Conservation (phyloP, 2,329 filamentous ascomycete genomes). For the Fusarium lateritium region DNA sequence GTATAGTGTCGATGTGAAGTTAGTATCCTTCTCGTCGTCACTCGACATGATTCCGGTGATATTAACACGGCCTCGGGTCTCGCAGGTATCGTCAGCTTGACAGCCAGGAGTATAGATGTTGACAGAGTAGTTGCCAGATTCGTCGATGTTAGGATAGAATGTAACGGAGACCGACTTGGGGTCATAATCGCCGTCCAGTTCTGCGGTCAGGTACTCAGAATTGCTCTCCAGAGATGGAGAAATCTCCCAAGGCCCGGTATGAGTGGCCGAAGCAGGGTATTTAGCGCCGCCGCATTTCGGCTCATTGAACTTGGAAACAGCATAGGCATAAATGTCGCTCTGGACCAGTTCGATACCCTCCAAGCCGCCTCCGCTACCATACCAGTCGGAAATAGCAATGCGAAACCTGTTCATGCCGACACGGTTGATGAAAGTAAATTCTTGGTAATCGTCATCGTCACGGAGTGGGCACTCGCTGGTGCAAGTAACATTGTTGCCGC, state of each 20-base stretch:
- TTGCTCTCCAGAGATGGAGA: conserved; percentile 77
- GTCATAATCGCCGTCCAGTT: conserved; percentile 69
- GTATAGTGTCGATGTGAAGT: conserved; percentile 75
- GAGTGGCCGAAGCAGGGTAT: conserved; percentile 74
- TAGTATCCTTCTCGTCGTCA: conserved; percentile 58
- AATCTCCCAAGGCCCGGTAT: conserved; percentile 81
- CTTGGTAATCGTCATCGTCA: conserved; percentile 79
- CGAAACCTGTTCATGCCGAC: conserved; percentile 91
- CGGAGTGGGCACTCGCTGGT: conserved; percentile 89
- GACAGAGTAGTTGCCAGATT: conserved; percentile 93
- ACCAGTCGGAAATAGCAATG: conserved; percentile 89
- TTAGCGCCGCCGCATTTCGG: conserved; percentile 80
- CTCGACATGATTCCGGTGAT: conserved; percentile 80
- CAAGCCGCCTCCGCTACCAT: conserved; percentile 87
- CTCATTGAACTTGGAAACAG: conserved; percentile 90
- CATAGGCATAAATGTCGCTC: conserved; percentile 88
- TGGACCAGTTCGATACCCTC: conserved; percentile 90
- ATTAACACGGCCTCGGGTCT: conserved; percentile 83
- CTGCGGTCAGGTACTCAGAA: conserved; percentile 82
- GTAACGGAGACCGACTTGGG: conserved; percentile 77
- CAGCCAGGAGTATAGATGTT: conserved; percentile 96
- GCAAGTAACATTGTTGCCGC: conserved; percentile 78
- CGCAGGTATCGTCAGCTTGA: conserved; percentile 82
- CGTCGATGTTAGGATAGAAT: conserved; percentile 86
- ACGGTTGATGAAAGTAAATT: conserved; percentile 90